A percentile compares a stretch with the other conserved stretches of the same genome.
phyloP scores from a whole-genome alignment of 1,139 yeast species.

The Debaryomyces udenii region DNA sequence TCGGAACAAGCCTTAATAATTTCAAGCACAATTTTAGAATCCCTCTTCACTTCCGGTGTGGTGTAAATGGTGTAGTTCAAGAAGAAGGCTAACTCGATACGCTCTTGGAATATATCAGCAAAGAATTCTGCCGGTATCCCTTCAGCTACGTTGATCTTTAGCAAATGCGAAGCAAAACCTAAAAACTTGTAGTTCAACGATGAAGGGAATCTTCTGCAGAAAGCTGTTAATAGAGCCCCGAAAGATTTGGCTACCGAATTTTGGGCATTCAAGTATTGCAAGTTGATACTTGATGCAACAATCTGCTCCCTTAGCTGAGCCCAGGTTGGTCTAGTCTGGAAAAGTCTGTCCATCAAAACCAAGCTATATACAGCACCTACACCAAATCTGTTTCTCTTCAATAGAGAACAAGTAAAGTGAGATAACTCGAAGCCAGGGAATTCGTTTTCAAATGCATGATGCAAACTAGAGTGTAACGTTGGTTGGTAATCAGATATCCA shows the following conservation, averaged over 20 bases:
- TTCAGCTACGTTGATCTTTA: conserved; percentile 55
- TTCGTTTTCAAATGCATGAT: conserved; percentile 46
- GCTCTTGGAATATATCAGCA: conserved; percentile 56
- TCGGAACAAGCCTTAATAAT: conserved; percentile 45
- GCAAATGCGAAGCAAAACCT: conserved; percentile 49
- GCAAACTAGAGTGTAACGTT: conserved; percentile 30
- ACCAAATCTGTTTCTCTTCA: conserved; percentile 54
- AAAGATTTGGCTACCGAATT: conserved; percentile 70
- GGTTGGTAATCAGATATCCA: conserved; percentile 22
- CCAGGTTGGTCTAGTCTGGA: conserved; percentile 56
- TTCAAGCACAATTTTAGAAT: conserved; percentile 34
- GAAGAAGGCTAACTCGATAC: conserved; percentile 72
- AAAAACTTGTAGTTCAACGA: conserved; percentile 40
- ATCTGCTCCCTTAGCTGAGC: conserved; percentile 51
- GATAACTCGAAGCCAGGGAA: conserved; percentile 53
- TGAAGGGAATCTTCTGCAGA: conserved; percentile 46
- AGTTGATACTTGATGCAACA: conserved; percentile 60
- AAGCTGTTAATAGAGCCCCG: conserved; percentile 76
- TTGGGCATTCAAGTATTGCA: conserved; percentile 70
- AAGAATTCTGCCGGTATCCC: conserved; percentile 55
- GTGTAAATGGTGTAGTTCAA: conserved; percentile 53
- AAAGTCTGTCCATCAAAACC: conserved; percentile 61
- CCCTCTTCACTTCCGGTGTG: conserved; percentile 22
- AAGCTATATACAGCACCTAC: conserved; percentile 61
- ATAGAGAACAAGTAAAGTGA: conserved; percentile 57